Evolutionary conservation across 495 filamentous ascomycete species (phyloP).

Genomic region (Xylaria grammica): DNA sequence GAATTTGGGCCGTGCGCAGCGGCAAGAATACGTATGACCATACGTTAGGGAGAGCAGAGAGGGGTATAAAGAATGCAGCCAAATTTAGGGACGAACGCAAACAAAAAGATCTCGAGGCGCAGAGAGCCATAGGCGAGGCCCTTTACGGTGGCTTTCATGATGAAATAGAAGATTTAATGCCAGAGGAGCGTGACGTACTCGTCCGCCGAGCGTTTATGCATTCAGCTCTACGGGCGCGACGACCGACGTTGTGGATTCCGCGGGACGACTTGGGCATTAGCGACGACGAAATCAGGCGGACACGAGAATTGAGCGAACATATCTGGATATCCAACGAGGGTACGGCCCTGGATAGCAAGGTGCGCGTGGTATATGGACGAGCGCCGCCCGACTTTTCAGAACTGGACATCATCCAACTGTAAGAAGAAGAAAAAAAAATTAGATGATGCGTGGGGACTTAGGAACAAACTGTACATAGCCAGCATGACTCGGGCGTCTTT

Average conservation of each 20-base stretch:
- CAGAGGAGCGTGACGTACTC: constrained; percentile 85
- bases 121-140: constrained; percentile 73
- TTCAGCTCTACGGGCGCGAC: constrained; percentile 79
- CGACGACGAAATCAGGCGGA: constrained; percentile 86
- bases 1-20: constrained; percentile 53
- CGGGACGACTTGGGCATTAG: constrained; percentile 88
- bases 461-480: constrained; percentile 6
- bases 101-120: constrained; percentile 65
- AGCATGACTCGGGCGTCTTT: constrained; percentile 9
- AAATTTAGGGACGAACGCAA: constrained; percentile 48
- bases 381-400: constrained; percentile 93
- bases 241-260: constrained; percentile 93
- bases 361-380: constrained; percentile 82
- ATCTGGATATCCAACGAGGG: constrained; percentile 96
- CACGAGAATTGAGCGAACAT: constrained; percentile 74
- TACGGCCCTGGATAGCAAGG: constrained; percentile 82
- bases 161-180: constrained; percentile 91
- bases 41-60: constrained; percentile 49
- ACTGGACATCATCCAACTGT: constrained; percentile 86
- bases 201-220: constrained; percentile 92
- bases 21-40: constrained; percentile 46
- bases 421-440: too few relatives aligned
- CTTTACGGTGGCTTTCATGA: constrained; percentile 87
- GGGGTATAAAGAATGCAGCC: constrained; percentile 41
- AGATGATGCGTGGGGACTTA: background rate